A percentile compares a stretch with the other conserved stretches of the same genome.
Conservation (phyloP, 176 grass and related monocot genomes). For the Secale cereale region DNA sequence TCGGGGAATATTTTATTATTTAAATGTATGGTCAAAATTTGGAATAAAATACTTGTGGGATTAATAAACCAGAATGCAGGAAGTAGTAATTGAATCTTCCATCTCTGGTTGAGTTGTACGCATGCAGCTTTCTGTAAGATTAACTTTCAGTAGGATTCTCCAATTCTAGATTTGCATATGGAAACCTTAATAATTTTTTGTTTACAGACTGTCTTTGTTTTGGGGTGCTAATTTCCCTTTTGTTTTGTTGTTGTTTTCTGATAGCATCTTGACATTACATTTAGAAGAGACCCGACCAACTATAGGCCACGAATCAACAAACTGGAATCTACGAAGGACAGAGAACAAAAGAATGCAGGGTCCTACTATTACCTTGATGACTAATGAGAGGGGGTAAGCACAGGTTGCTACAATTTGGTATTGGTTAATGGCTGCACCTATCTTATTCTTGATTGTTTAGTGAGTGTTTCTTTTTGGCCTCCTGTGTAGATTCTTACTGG, state of each 20-base stretch:
- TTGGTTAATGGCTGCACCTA: not conserved
- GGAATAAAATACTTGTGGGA: not conserved
- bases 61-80: not conserved
- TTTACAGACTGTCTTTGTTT: not conserved
- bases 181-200: not conserved
- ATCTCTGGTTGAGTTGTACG: not conserved
- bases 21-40: not conserved
- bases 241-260: not conserved
- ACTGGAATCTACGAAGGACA: conserved; percentile 15
- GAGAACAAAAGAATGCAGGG: conserved; percentile 23
- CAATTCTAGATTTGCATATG: not conserved
- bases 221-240: not conserved
- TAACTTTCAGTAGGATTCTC: not conserved
- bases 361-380: conserved; percentile 19
- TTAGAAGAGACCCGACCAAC: conserved; percentile 10
- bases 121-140: not conserved
- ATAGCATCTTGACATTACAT: conserved; percentile 19
- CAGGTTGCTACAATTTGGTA: conserved; percentile 1
- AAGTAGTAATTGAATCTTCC: not conserved
- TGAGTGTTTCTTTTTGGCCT: not conserved
- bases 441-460: not conserved
- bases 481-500: conserved; percentile 13
- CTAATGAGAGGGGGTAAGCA: not conserved
- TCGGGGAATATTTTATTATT: not conserved
- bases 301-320: conserved; percentile 16